Percentiles rank a stretch among this genome's conserved stretches.
phyloP scores from a whole-genome alignment of 2,329 filamentous ascomycete genomes.

The Ophiognomonia clavigignenti-juglandacearum region DNA sequence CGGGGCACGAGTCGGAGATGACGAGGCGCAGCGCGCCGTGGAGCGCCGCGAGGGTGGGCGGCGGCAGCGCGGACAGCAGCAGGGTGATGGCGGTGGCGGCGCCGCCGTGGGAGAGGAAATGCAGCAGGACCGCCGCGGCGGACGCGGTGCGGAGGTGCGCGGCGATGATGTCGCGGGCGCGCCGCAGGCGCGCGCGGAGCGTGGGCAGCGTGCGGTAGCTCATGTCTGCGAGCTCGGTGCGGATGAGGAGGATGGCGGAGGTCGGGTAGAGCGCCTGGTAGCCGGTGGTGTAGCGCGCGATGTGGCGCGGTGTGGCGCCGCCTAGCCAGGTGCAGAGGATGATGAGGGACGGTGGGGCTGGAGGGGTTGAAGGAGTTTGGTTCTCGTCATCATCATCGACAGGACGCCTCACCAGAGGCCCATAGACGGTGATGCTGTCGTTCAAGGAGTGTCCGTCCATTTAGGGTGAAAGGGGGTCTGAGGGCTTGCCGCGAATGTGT shows the following conservation, averaged over 20 bases:
- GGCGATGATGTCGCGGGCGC: conserved; percentile 1
- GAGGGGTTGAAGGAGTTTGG: background rate
- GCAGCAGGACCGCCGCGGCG: background rate
- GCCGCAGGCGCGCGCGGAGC: background rate
- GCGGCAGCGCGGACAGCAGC: background rate
- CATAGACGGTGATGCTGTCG: no score
- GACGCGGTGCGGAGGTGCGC: background rate
- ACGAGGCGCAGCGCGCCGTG: background rate
- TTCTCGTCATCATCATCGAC: background rate
- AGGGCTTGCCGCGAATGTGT: no score
- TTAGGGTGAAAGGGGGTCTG: no score
- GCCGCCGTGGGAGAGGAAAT: conserved; percentile 5
- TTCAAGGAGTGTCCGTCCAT: no score
- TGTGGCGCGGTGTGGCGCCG: conserved; percentile 3
- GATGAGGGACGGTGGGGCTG: conserved; percentile 3
- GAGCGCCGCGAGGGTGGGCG: background rate
- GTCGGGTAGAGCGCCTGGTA: conserved; percentile 1
- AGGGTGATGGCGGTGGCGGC: conserved; percentile 1
- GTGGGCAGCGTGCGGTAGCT: background rate
- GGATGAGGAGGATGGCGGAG: conserved; percentile 6
- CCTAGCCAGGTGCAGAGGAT: conserved; percentile 9
- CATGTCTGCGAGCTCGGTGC: conserved; percentile 2
- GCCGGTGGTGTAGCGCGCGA: conserved; percentile 1
- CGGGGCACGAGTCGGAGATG: background rate
- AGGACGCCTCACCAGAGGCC: no score